Percentiles rank a stretch among this genome's conserved stretches.
These are phyloP conservation scores for Raffaelea ambrosiae DNA, from an alignment of 2,329 filamentous ascomycete species.

Conservation along the genomic window DNA sequence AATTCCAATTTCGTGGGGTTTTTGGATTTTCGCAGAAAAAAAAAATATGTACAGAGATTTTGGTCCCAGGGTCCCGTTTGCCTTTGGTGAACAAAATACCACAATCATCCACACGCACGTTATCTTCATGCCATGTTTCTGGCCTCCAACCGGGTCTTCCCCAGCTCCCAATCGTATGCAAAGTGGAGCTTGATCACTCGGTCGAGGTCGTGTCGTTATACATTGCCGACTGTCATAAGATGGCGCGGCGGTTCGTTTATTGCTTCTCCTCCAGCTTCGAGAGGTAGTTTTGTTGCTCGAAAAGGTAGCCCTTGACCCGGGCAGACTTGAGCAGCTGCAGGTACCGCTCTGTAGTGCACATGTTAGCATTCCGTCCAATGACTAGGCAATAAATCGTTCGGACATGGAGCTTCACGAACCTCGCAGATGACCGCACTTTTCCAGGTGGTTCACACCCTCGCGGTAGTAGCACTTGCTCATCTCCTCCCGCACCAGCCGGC, in stretches of 20 bases:
- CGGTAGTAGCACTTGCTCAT: slow-evolving; percentile 77
- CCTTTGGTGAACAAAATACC: neutral
- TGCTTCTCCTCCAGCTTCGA: slow-evolving; percentile 34
- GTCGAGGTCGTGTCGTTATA: no score
- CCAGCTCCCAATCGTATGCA: no score
- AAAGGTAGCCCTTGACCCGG: slow-evolving; percentile 71
- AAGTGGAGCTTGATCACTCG: no score
- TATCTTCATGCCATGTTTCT: no score
- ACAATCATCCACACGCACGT: no score
- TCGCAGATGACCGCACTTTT: slow-evolving; percentile 76
- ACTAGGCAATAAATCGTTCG: no score
- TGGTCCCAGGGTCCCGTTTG: neutral
- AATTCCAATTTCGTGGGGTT: neutral
- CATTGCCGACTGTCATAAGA: neutral
- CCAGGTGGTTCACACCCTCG: slow-evolving; percentile 79
- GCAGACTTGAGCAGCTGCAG: slow-evolving; percentile 67
- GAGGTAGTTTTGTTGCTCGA: slow-evolving; percentile 70
- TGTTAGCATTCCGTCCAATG: neutral
- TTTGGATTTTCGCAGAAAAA: slow-evolving; percentile 4
- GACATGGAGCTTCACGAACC: slow-evolving; percentile 43
- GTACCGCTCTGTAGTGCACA: slow-evolving; percentile 58
- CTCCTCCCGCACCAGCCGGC: slow-evolving; percentile 71
- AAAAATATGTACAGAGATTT: slow-evolving; percentile 10
- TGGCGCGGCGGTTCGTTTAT: no score
- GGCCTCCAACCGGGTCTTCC: no score